Conservation (phyloP, 2,329 filamentous ascomycete species). For the Hymenoscyphus occultus region DNA sequence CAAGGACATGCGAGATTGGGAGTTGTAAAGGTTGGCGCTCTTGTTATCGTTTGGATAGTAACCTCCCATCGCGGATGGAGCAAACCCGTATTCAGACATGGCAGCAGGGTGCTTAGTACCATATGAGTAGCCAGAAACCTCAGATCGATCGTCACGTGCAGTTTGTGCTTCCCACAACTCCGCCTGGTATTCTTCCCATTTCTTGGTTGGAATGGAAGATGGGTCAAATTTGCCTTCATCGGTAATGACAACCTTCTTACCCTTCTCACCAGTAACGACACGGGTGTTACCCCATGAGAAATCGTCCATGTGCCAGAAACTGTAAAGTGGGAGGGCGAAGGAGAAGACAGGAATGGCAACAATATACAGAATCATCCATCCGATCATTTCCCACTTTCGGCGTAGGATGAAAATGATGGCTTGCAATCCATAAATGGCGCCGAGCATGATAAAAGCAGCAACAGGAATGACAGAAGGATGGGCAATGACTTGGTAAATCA, state of each 20-base stretch:
- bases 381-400: constrained; percentile 99
- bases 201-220: constrained; percentile 88
- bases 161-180: constrained; percentile 92
- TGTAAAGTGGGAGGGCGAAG: constrained; percentile 83
- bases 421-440: constrained; percentile 95
- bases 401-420: constrained; percentile 95
- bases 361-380: constrained; percentile 98
- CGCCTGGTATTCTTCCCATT: constrained; percentile 98
- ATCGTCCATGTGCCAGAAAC: constrained; percentile 99
- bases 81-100: constrained; percentile 67
- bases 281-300: constrained; percentile 99
- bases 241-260: constrained; percentile 86
- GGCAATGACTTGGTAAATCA: constrained; percentile 70
- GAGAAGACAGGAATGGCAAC: constrained; percentile 88
- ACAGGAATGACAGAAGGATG: constrained; percentile 68
- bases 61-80: constrained; percentile 45
- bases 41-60: constrained; percentile 34
- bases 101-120: constrained; percentile 71
- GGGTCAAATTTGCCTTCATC: constrained; percentile 99
- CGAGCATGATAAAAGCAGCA: constrained; percentile 85
- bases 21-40: constrained; percentile 41
- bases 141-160: constrained; percentile 74
- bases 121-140: constrained; percentile 91
- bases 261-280: constrained; percentile 90
- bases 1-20: constrained; percentile 72